phyloP scores from a whole-genome alignment of 306 rosid genomes.

The Prunus salicina region DNA sequence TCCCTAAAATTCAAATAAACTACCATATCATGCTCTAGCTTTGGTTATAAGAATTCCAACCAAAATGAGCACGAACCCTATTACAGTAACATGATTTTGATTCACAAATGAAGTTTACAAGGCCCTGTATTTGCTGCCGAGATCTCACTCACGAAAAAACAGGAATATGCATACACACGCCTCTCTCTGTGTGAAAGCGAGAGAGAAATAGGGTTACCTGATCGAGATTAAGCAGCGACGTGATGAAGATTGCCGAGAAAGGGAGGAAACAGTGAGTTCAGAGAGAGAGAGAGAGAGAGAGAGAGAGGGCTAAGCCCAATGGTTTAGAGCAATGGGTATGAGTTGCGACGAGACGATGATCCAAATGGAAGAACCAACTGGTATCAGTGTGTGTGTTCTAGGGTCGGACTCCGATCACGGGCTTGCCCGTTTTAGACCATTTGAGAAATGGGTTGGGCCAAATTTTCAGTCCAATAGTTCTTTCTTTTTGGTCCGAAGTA shows the following conservation, averaged over 20 bases:
- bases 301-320: neutral
- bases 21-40: neutral
- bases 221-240: neutral
- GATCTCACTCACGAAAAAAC: neutral
- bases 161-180: neutral
- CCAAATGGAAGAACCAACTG: neutral
- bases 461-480: neutral
- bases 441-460: neutral
- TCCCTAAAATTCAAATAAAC: neutral
- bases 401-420: neutral
- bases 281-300: neutral
- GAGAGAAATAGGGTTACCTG: neutral
- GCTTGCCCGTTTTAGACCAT: neutral
- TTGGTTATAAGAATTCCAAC: neutral
- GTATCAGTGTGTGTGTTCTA: neutral
- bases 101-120: neutral
- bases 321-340: neutral
- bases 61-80: constrained; percentile 7
- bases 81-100: neutral
- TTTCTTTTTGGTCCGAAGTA: too few species aligned
- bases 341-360: neutral
- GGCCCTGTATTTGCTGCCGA: neutral
- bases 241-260: neutral
- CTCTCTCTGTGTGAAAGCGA: too few species aligned
- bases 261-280: neutral